Base-by-base conservation (phyloP, 345 rosid genomes). In the Citrus inodora region DNA sequence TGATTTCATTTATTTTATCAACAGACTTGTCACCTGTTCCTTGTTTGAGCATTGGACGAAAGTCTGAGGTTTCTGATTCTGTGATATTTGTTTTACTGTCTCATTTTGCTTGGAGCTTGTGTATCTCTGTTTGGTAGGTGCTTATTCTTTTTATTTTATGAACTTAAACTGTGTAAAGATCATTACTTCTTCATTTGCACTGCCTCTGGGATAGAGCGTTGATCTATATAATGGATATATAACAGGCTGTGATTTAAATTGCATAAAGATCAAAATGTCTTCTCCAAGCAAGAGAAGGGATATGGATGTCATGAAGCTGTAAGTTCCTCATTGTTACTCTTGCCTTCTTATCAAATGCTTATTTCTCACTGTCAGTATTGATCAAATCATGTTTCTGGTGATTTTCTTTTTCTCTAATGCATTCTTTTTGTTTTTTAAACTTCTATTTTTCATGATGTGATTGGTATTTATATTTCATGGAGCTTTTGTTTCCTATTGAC, bases 241-340 rank as follows among this genome's bases (percentile, higher is more conserved):
- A 63, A 75, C 78, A 48, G 74, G 69, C 21, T 75, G 70, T 77
- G 72, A 30, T 37, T 65, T 67, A 37, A 51, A 56, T 9, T 21
- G 63, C 69, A 22, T 56, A 61, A 55, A 68, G 76, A 35, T 68
- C 32, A 72, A 48, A 60, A 85, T 88, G 91, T 82, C 89, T 67
- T 88, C 91, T 79, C 89, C 88, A 75, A 86, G 89, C 87, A 88
- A 88, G 87, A 85, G 91, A 76, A 87, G 88, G 79, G 89, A 87
- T 71, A 88, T 88, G 86, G 91, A 88, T 81, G 88, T 88, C 67
- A 87, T 88, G 91, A 88, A 88, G 78, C 65, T 88, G 91, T 87
- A 81, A 87, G 88, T 83, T 80, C 73, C 55, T 51, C 6, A 22
- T 24, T 62, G 25, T 73, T 75, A 9, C 66, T 40, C 35, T 62